Evolutionary conservation across 768 basidiomycete genomes (phyloP), one percentile per base, ranked within the genome.

Genomic region (Naganishia vishniacii): DNA sequence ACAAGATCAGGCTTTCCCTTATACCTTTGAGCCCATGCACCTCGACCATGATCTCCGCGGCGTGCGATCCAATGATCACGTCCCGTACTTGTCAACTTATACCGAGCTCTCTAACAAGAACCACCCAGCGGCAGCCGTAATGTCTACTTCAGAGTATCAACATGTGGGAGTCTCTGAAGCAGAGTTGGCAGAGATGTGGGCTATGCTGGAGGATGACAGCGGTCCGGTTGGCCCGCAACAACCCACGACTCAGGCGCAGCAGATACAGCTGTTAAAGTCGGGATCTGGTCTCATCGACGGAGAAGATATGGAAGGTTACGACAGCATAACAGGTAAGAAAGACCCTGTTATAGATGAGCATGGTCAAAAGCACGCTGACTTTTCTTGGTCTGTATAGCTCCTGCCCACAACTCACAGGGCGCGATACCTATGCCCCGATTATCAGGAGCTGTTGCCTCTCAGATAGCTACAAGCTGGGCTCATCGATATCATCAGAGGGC

Each of bases 171-270:
- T 53, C 15, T 60, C 62, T 20, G 69, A 69, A 45, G 63, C 62
- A 28, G 67, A 72, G n/a, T 34, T 70, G 45, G 68, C 66, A 23
- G 71, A 67, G 23, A 58, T 72, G 63, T 72, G 71, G 71, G 66
- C 69, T 41, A 15, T 66, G 34, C 41, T 68, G 25, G 67, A 70
- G 29, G 69, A 70, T 15, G 65, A 67, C 28, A 46, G 8, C 31
- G 47, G 49, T 29, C 2, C 29, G 25, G 44, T 42, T 20, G 58
- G 7, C 5, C 5, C 18, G 4, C 20, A 59, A 29, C 20, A 37
- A 20, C 23, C 29, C 25, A 15, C 29, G 26, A 40, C 29, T 15
- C 59, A 44, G 45, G 28, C 6, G 23, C 28, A 31, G 4, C 6
- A 34, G 9, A 49, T 12, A 51, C 29, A 23, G 44, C 23, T 48